These are phyloP conservation scores for Solanum medicagineum DNA, from an alignment of 257 asterid genomes.

Conservation along the genomic window DNA sequence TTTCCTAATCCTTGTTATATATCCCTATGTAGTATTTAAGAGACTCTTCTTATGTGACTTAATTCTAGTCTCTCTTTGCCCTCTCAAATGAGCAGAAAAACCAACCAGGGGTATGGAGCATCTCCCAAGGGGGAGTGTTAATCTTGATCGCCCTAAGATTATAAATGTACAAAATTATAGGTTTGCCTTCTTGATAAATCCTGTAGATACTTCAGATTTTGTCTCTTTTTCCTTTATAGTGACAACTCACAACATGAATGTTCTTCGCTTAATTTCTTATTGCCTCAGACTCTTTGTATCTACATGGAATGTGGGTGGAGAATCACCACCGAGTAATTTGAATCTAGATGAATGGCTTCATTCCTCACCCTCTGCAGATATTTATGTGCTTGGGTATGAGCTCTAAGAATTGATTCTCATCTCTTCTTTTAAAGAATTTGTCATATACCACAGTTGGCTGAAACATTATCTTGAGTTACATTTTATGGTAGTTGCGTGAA, in stretches of 20 bases:
- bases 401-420: not conserved
- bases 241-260: not conserved
- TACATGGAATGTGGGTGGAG: constrained; percentile 20
- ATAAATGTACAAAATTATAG: constrained; percentile 3
- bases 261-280: not conserved
- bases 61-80: not conserved
- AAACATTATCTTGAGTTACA: not conserved
- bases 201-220: not conserved
- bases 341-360: constrained; percentile 15
- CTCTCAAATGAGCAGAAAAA: not conserved
- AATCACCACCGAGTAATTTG: constrained; percentile 6
- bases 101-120: not conserved
- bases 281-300: constrained; percentile 13
- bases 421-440: not conserved
- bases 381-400: constrained; percentile 16
- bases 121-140: not conserved
- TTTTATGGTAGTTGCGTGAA: not conserved
- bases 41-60: not conserved
- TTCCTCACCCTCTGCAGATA: constrained; percentile 12
- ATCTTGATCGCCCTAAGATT: constrained; percentile 4
- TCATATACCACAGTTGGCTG: not conserved
- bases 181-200: not conserved
- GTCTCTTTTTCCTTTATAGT: not conserved
- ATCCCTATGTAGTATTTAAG: not conserved
- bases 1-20: not conserved